Evolutionary conservation across 2,329 filamentous ascomycete species (phyloP).

Genomic region (Talaromyces sp.): DNA sequence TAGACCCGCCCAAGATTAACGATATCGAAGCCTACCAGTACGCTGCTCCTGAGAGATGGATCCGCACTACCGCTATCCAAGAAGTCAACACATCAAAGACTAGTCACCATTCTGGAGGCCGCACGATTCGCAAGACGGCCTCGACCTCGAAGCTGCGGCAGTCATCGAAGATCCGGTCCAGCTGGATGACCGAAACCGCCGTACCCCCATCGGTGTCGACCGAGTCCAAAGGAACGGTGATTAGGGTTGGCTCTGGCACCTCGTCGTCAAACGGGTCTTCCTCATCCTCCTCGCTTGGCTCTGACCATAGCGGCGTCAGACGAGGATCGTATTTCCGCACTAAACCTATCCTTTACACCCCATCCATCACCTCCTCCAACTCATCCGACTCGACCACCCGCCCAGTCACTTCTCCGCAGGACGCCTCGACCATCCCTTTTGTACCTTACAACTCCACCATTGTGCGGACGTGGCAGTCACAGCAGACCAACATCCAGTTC

Average conservation of each 20-base stretch:
- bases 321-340: slow-evolving; percentile 13
- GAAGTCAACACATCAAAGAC: slow-evolving; percentile 25
- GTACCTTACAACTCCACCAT: slow-evolving; percentile 19
- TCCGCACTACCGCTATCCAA: slow-evolving; percentile 31
- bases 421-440: slow-evolving; percentile 11
- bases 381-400: slow-evolving; percentile 16
- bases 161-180: slow-evolving; percentile 14
- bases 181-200: slow-evolving; percentile 15
- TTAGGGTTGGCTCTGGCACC: slow-evolving; percentile 24
- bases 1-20: slow-evolving; percentile 47
- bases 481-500: slow-evolving; percentile 26
- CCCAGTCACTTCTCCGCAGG: slow-evolving; percentile 27
- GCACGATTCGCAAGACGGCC: slow-evolving; percentile 28
- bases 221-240: slow-evolving; percentile 30
- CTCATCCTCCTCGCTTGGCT: slow-evolving; percentile 24
- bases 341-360: slow-evolving; percentile 25
- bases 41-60: slow-evolving; percentile 52
- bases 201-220: slow-evolving; percentile 24
- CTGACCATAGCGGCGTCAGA: slow-evolving; percentile 14
- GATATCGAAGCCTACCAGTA: slow-evolving; percentile 57
- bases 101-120: slow-evolving; percentile 36
- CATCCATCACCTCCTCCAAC: slow-evolving; percentile 27
- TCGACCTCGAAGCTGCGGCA: slow-evolving; percentile 16
- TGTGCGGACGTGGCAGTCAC: slow-evolving; percentile 35
- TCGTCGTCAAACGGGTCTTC: slow-evolving; percentile 18